A percentile compares a stretch with the other conserved stretches of the same genome.
These are phyloP conservation scores for Termitomyces sp. DNA, from an alignment of 768 basidiomycete genomes.

Conservation along the genomic window DNA sequence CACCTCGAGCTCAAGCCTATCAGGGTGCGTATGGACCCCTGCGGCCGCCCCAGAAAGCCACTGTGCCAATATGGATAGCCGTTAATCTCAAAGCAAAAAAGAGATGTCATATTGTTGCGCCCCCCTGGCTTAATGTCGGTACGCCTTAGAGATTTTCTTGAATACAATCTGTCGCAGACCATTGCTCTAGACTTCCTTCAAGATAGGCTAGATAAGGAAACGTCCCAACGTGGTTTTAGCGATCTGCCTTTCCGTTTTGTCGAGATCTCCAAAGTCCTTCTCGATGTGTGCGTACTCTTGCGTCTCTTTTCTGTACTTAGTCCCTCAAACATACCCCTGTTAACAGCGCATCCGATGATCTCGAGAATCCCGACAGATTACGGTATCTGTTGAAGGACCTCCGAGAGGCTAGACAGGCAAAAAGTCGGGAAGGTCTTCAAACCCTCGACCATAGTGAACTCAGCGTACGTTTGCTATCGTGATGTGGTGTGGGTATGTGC, in stretches of 20 bases:
- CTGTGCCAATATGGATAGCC: slow-evolving; percentile 96
- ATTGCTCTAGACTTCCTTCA: slow-evolving; percentile 67
- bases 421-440: slow-evolving; percentile 80
- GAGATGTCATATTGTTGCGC: slow-evolving; percentile 89
- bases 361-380: slow-evolving; percentile 78
- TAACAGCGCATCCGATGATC: slow-evolving; percentile 82
- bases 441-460: slow-evolving; percentile 79
- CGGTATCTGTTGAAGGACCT: slow-evolving; percentile 87
- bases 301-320: background rate
- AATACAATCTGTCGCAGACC: background rate
- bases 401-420: slow-evolving; percentile 94
- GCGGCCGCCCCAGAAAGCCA: slow-evolving; percentile 76
- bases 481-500: background rate
- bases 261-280: slow-evolving; percentile 84
- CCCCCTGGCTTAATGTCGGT: slow-evolving; percentile 88
- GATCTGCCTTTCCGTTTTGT: slow-evolving; percentile 82
- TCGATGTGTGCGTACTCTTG: slow-evolving; percentile 72
- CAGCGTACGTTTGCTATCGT: slow-evolving; percentile 43
- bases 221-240: slow-evolving; percentile 66
- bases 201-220: slow-evolving; percentile 69
- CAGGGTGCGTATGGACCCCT: slow-evolving; percentile 94
- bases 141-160: slow-evolving; percentile 20
- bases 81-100: slow-evolving; percentile 90
- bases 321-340: background rate
- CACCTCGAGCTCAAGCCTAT: slow-evolving; percentile 14